Percentiles rank a stretch among this genome's conserved stretches.
phyloP scores from a whole-genome alignment of 306 rosid species.

The Castanea crenata region DNA sequence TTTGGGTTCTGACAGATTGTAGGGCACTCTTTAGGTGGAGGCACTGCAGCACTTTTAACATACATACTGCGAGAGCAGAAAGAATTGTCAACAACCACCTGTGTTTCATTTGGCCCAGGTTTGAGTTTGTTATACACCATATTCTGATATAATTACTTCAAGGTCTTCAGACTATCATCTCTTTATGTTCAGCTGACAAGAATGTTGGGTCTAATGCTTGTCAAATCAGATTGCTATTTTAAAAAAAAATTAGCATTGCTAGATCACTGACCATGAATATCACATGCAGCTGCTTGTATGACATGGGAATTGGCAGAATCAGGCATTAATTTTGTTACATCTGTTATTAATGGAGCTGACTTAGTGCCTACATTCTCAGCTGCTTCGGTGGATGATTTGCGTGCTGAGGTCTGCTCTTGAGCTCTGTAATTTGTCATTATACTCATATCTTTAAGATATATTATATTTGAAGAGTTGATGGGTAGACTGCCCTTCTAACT shows the following conservation, averaged over 20 bases:
- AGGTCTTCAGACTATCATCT: background rate
- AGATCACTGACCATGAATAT: conserved; percentile 29
- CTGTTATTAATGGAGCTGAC: conserved; percentile 91
- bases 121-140: conserved; percentile 11
- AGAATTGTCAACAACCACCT: conserved; percentile 66
- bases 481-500: conserved; percentile 13
- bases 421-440: background rate
- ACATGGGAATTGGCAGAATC: conserved; percentile 99
- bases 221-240: conserved; percentile 5
- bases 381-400: conserved; percentile 92
- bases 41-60: conserved; percentile 93
- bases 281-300: conserved; percentile 91
- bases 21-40: conserved; percentile 98
- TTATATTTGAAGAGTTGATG: background rate
- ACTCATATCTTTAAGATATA: background rate
- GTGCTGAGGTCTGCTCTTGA: conserved; percentile 67
- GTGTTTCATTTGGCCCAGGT: conserved; percentile 98
- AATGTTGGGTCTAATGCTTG: conserved; percentile 9
- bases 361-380: conserved; percentile 97
- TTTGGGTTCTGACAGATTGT: conserved; percentile 54
- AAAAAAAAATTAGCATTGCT: background rate
- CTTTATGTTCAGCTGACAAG: conserved; percentile 3
- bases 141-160: conserved; percentile 6
- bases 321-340: conserved; percentile 66
- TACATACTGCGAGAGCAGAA: conserved; percentile 84